These are phyloP conservation scores for Casuarina cunninghamiana DNA, from an alignment of 306 rosid genomes.

Conservation along the genomic window DNA sequence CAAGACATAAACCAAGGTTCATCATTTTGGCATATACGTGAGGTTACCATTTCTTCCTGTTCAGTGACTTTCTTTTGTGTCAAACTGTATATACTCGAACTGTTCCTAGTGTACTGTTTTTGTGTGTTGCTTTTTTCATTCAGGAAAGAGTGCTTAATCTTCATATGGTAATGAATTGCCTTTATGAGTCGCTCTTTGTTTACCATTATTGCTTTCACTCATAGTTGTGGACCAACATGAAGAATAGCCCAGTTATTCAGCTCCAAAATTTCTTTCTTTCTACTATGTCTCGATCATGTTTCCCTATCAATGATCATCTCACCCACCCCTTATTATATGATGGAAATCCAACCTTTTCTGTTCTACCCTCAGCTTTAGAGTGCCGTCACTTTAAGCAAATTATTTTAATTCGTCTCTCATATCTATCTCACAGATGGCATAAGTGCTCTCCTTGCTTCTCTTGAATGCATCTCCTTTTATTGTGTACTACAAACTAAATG, in stretches of 20 bases:
- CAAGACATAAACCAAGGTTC: slow-evolving; percentile 96
- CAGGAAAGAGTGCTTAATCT: not conserved
- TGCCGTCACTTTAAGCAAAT: not conserved
- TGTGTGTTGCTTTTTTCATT: slow-evolving; percentile 2
- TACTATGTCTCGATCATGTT: not conserved
- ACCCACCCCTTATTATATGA: not conserved
- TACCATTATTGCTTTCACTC: not conserved
- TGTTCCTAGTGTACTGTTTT: slow-evolving; percentile 15
- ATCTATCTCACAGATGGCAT: slow-evolving; percentile 6
- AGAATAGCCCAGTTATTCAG: slow-evolving; percentile 16
- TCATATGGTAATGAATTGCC: slow-evolving; percentile 8
- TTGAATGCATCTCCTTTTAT: slow-evolving; percentile 15
- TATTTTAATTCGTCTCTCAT: not conserved
- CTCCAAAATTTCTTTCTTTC: slow-evolving; percentile 1
- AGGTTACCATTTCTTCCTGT: slow-evolving; percentile 51
- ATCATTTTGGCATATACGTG: slow-evolving; percentile 87
- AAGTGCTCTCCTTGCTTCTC: slow-evolving; percentile 9
- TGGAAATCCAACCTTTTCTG: not conserved
- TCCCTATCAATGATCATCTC: not conserved
- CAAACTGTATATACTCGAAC: slow-evolving; percentile 22
- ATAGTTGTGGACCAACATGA: not conserved
- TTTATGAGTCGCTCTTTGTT: slow-evolving; percentile 4
- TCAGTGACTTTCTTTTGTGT: slow-evolving; percentile 11
- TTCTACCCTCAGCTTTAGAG: not conserved
- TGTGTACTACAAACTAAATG: not conserved